Base-by-base conservation (phyloP, 768 basidiomycete species). In the Hypsizygus marmoreus region DNA sequence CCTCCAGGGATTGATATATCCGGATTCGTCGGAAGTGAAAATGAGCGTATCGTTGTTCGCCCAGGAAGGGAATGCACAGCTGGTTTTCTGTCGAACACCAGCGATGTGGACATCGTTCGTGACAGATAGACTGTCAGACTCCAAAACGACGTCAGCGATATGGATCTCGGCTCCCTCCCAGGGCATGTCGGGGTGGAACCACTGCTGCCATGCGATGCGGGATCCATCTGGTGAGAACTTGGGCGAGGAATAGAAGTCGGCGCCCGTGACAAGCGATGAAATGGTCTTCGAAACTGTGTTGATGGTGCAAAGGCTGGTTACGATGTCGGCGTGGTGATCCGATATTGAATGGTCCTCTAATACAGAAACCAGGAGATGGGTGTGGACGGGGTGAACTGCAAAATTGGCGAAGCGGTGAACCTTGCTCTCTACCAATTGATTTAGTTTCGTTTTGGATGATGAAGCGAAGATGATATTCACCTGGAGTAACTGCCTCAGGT, bases 271-370 rank as follows among this genome's bases (percentile, higher is more conserved):
- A 30, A 90, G 63, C 4, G 75, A 63, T 6, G 69, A 61, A 2
- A 85, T 59, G 0, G 65, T 62, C 50, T 76, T 72, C 4, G 69
- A 64, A 2, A 52, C 45, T 0, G 74, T 73, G 60, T 85, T 68
- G 54, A 91, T 74, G 42, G 82, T 56, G 40, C 73, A 73, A 25
- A 92, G 75, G 0, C 72, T 72, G 45, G 76, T 90, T 20, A 77
- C 68, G 14, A 87, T 73, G 17, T 74, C 58, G 3, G 77, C 58
- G 0, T 84, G 81, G 2, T 56, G 63, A 30, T 73, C 74, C 32
- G n/a, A n/a, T n/a, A 64, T 57, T 0, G 83, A 87, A 63, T 89
- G 87, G 53, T 91, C 87, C 57, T 92, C 88, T 19, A 83, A 68
- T 32, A 90, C 62, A 1, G 83, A 73, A 1, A 84, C 74, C 4